Evolutionary conservation across 768 basidiomycete genomes (phyloP).

Genomic region (Imleria badia): DNA sequence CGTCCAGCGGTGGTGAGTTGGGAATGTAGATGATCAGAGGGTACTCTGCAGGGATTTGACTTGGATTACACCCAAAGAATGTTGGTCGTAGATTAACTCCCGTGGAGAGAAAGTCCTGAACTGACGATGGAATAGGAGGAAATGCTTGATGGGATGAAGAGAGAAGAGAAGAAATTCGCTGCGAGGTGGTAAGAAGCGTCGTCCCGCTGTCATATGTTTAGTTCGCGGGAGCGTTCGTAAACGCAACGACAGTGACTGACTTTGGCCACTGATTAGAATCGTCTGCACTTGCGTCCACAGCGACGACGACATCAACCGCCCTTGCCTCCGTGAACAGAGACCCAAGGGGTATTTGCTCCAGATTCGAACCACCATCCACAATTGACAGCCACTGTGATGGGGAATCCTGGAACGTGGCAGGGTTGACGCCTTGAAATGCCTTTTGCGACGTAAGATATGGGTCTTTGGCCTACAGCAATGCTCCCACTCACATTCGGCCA

Average conservation of each 20-base stretch:
- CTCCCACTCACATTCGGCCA: constrained; percentile 56
- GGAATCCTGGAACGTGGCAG: constrained; percentile 52
- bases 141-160: constrained; percentile 56
- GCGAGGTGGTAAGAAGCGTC: constrained; percentile 43
- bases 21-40: constrained; percentile 77
- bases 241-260: constrained; percentile 35
- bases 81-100: constrained; percentile 69
- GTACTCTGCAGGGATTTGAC: constrained; percentile 47
- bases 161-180: constrained; percentile 45
- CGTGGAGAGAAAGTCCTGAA: constrained; percentile 51
- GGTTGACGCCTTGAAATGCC: constrained; percentile 54
- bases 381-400: constrained; percentile 55
- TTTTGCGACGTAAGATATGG: constrained; percentile 13
- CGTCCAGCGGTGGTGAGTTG: constrained; percentile 68
- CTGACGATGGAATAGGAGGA: constrained; percentile 58
- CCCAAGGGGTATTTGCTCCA: constrained; percentile 68
- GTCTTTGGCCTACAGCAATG: not conserved
- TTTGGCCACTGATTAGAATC: constrained; percentile 65
- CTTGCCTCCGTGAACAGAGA: constrained; percentile 71
- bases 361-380: constrained; percentile 70
- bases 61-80: constrained; percentile 77
- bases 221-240: not conserved
- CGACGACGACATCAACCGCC: constrained; percentile 71
- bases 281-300: constrained; percentile 67
- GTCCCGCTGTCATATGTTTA: constrained; percentile 46